Base-by-base conservation (phyloP, 1,139 yeast genomes). In the Geotrichum histeridarum region DNA sequence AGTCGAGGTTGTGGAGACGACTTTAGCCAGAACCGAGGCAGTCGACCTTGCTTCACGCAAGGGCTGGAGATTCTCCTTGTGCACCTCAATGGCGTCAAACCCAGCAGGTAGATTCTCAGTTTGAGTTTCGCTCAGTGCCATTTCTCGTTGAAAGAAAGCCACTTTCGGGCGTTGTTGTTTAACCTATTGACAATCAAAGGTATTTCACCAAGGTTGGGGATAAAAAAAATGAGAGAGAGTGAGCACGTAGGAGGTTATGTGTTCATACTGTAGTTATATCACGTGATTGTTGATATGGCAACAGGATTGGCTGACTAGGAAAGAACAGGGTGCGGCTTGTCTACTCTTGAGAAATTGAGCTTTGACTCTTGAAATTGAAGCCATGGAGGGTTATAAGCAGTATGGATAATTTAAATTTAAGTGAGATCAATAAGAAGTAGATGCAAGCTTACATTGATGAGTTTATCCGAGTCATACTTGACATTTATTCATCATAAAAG, bases 61-160 rank as follows among this genome's bases (percentile, higher is more conserved):
- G 8, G 95, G 90, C 60, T 78, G 77, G 2, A 90, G 84, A 65
- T 90, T 90, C 68, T 90, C 97, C 70, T 90, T 90, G 55, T 85
- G 84, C 18, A 73, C 72, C 65, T 88, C 95, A 39, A 89, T 73
- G 39, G 74, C 65, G 17, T 48, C 51, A 18, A 48, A 27, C 31
- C 51, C 51, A 14, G 47, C 41, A 14, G 46, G 51, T 31, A 33
- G 32, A 18, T 17, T 45, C 11, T 45, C 49, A 11, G 42, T 35
- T 11, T 45, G 49, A 11, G 49, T 45, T 32, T 41, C 49, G 33
- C 49, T 45, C 33, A 36, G 22, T 9, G 41, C 37, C 49, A 45
- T 45, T 33, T 15, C 27, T 18, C 12, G 44, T 11, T 4, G 44
- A 42, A 12, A 42, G 44, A 27, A 17, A 37, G 17, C 9, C 36